Evolutionary conservation across 352 stramenopile species (phyloP).

Genomic region (Aphanomyces astaci): DNA sequence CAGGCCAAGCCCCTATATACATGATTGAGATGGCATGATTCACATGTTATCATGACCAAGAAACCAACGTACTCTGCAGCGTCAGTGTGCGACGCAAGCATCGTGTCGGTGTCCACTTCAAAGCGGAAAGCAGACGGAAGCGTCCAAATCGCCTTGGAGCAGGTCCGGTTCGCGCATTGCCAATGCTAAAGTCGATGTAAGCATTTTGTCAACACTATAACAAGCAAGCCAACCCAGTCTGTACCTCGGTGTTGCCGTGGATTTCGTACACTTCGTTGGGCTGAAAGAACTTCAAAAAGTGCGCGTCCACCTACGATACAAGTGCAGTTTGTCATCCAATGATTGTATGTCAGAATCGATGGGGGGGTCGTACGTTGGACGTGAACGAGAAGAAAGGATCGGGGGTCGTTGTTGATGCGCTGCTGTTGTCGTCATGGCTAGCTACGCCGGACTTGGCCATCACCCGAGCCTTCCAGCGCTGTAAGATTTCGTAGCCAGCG

Average conservation of each 20-base stretch:
- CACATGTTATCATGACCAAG: not conserved
- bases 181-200: conserved; percentile 31
- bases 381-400: conserved; percentile 89
- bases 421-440: conserved; percentile 6
- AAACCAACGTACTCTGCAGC: not conserved
- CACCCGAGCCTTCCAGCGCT: conserved; percentile 40
- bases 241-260: conserved; percentile 80
- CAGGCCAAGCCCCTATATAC: conserved; percentile 34
- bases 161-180: conserved; percentile 36
- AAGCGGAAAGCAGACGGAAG: conserved; percentile 52
- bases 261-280: conserved; percentile 79
- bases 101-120: conserved; percentile 50
- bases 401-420: conserved; percentile 43
- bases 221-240: conserved; percentile 31
- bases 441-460: conserved; percentile 25
- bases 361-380: conserved; percentile 61
- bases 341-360: not conserved
- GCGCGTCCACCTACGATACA: conserved; percentile 62
- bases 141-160: conserved; percentile 40
- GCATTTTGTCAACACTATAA: not conserved
- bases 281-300: conserved; percentile 76
- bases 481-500: conserved; percentile 58
- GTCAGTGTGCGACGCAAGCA: conserved; percentile 38
- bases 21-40: conserved; percentile 6
- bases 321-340: not conserved